These are phyloP conservation scores for Scheffersomyces quercinus DNA, from an alignment of 1,139 yeast species.

Conservation along the genomic window DNA sequence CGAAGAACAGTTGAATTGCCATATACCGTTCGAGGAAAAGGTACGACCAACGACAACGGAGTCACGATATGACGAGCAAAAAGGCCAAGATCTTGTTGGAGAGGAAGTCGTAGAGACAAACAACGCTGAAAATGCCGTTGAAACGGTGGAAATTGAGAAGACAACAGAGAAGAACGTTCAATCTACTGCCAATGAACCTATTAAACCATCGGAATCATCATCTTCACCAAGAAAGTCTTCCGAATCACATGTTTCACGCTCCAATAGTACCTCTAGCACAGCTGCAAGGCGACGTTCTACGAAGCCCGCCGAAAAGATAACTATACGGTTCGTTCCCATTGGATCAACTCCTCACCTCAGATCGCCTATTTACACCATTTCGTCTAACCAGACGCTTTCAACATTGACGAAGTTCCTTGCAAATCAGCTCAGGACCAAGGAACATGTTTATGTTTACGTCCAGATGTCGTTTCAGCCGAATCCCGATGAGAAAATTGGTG, in stretches of 20 bases:
- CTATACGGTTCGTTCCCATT: slow-evolving; percentile 56
- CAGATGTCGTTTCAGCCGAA: slow-evolving; percentile 63
- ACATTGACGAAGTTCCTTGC: slow-evolving; percentile 47
- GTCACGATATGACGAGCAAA: no score
- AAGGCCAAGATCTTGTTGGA: no score
- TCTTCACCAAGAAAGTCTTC: no score
- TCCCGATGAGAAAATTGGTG: slow-evolving; percentile 57
- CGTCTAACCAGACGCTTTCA: slow-evolving; percentile 46
- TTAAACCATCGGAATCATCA: no score
- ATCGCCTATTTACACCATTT: slow-evolving; percentile 52
- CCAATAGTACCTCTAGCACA: no score
- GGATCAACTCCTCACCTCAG: slow-evolving; percentile 54
- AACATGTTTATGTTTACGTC: slow-evolving; percentile 41
- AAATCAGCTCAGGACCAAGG: slow-evolving; percentile 35
- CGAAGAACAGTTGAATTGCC: no score
- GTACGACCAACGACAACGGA: no score
- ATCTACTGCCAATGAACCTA: background rate
- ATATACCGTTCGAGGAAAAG: no score
- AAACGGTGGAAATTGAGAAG: slow-evolving; percentile 7
- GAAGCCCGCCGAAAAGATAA: slow-evolving; percentile 28
- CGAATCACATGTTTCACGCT: no score
- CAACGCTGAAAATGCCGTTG: background rate
- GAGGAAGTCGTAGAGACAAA: no score
- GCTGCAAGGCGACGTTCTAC: background rate
- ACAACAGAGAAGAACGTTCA: background rate